Base-by-base conservation (phyloP, 2,329 filamentous ascomycete genomes). In the Colletotrichum shisoi region DNA sequence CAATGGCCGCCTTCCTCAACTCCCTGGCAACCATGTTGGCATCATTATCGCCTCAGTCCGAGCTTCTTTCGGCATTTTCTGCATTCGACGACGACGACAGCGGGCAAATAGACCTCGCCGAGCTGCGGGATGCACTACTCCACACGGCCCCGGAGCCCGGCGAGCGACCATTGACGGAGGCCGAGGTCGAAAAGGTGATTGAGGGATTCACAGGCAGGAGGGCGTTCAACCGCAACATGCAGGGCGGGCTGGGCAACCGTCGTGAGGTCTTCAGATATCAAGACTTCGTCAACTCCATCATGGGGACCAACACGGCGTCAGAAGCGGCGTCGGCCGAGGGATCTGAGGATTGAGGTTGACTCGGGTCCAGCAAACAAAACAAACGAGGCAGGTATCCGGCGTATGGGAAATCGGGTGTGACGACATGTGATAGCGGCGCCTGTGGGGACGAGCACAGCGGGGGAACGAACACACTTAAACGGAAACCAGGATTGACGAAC, bases 81-180 rank as follows among this genome's bases (percentile, higher is more conserved):
- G 95, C 95, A 0, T 98, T 98, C 75, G 95, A 99, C 74, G 92
- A 96, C 69, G 93, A 96, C 70, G 95, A 99, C 76, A 95, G 91
- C 73, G 95, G 95, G 3, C 93, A 97, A 78, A 88, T 98, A 45
- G 93, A 98, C 75, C 80, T 96, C 21, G 85, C 81, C 0, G 93
- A 97, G 77, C 79, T 99, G 69, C 88, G 91, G 52, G 92, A 95
- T 72, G 93, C 94, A 0, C 78, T 99, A 51, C 79, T 97, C 46
- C 87, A 93, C 71, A 97, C 93, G 0, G 88, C 89, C 0, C 92
- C 93, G 0, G 93, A 96, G 71, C 83, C 86, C 0, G 92, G 91
- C 19, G 85, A 87, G 76, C 82, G 81, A 45, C 78, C 85, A 0
- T 78, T 96, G 70, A 90, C 87, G 0, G 86, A 89, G 59, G 80